Conservation (phyloP, 1,139 yeast genomes). For the Suhomyces chickasaworum region DNA sequence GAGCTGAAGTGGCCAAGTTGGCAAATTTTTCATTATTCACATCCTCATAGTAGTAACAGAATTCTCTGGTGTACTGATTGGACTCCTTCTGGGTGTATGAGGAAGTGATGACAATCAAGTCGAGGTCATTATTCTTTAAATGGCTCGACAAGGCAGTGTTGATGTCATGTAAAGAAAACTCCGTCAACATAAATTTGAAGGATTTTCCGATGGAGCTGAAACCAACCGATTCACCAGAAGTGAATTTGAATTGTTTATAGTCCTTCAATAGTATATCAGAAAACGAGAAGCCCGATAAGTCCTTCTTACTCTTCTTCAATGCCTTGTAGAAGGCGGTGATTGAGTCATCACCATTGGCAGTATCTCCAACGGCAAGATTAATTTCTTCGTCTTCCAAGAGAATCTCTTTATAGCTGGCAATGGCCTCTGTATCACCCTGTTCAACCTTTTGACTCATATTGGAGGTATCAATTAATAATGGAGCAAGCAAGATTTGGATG, state of each 20-base stretch:
- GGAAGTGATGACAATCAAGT: slow-evolving; percentile 62
- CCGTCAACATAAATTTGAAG: slow-evolving; percentile 53
- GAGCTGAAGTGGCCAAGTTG: slow-evolving; percentile 28
- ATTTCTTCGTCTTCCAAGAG: slow-evolving; percentile 8
- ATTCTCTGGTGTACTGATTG: slow-evolving; percentile 56
- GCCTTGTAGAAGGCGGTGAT: slow-evolving; percentile 32
- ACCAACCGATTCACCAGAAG: slow-evolving; percentile 53
- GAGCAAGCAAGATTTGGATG: slow-evolving; percentile 57
- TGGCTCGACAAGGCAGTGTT: slow-evolving; percentile 38
- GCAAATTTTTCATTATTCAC: slow-evolving; percentile 21
- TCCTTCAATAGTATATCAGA: slow-evolving; percentile 74
- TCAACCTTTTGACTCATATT: slow-evolving; percentile 63
- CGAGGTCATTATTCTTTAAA: slow-evolving; percentile 45
- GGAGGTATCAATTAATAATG: slow-evolving; percentile 73
- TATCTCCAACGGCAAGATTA: background rate
- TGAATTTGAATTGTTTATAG: slow-evolving; percentile 70
- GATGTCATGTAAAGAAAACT: slow-evolving; percentile 36
- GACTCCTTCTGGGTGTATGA: slow-evolving; percentile 50
- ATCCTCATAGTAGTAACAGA: slow-evolving; percentile 41
- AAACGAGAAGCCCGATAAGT: slow-evolving; percentile 59
- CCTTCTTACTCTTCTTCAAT: slow-evolving; percentile 59
- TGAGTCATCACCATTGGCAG: background rate
- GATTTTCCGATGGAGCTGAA: slow-evolving; percentile 76
- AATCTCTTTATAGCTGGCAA: slow-evolving; percentile 33
- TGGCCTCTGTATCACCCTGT: slow-evolving; percentile 51